A percentile compares a stretch with the other conserved stretches of the same genome.
These are phyloP conservation scores for Schizophyllum amplum DNA, from an alignment of 1,284 basidiomycete species.

Conservation along the genomic window DNA sequence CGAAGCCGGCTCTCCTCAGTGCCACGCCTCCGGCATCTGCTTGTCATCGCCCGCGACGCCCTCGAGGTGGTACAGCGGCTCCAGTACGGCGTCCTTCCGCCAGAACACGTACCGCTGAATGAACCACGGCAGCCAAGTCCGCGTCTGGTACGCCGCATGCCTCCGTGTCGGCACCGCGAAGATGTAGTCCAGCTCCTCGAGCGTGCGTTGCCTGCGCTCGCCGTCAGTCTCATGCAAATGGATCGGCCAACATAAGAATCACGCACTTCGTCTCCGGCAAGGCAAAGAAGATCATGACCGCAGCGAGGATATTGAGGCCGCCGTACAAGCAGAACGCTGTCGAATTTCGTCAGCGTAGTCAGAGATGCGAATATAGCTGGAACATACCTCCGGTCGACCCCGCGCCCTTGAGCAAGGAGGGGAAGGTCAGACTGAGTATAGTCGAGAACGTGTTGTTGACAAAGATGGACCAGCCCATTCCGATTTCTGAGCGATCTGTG, in stretches of 20 bases:
- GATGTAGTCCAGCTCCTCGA: conserved; percentile 34
- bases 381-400: conserved; percentile 10
- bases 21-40: neutral
- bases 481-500: conserved; percentile 8
- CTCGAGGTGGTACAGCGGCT: conserved; percentile 23
- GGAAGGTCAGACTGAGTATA: conserved; percentile 36
- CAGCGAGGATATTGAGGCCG: conserved; percentile 27
- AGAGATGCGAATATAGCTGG: neutral
- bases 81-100: conserved; percentile 19
- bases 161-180: conserved; percentile 37
- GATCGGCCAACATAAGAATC: too few relatives aligned
- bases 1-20: neutral
- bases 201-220: conserved; percentile 36
- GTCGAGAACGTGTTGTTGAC: conserved; percentile 2
- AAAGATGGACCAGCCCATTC: neutral
- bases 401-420: conserved; percentile 29
- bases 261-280: conserved; percentile 48
- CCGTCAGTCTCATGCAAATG: too few relatives aligned
- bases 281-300: conserved; percentile 24
- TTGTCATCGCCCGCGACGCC: conserved; percentile 2
- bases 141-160: conserved; percentile 32
- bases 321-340: conserved; percentile 28
- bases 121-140: conserved; percentile 33
- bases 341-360: neutral
- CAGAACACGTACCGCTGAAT: conserved; percentile 25